These are phyloP conservation scores for Diaporthe sp. DNA, from an alignment of 2,329 filamentous ascomycete species.

Conservation along the genomic window DNA sequence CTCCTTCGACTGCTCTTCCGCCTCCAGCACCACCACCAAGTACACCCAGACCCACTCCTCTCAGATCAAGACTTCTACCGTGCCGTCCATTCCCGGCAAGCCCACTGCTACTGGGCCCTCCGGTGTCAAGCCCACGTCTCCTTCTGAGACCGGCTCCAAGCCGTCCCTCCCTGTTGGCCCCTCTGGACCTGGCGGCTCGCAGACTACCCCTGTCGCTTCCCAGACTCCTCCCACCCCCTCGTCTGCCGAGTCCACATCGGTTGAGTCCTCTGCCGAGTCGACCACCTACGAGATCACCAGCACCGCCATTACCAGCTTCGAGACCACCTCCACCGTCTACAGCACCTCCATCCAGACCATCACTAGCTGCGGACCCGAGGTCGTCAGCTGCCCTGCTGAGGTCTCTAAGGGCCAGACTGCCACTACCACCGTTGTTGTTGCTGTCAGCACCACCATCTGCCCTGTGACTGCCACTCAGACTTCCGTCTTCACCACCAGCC, in stretches of 20 bases:
- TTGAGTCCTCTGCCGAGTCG: constrained; percentile 32
- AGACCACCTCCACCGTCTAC: constrained; percentile 56
- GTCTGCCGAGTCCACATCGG: constrained; percentile 42
- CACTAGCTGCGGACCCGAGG: constrained; percentile 65
- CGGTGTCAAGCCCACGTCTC: constrained; percentile 33
- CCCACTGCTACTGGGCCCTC: constrained; percentile 20
- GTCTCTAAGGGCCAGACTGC: constrained; percentile 42
- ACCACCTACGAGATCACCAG: constrained; percentile 40
- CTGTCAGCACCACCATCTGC: constrained; percentile 72
- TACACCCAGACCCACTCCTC: constrained; percentile 43
- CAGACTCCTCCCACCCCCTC: constrained; percentile 32
- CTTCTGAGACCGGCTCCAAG: constrained; percentile 42
- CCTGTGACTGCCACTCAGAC: constrained; percentile 69
- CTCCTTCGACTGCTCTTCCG: constrained; percentile 77
- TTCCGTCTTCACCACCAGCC: constrained; percentile 48
- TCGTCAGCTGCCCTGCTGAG: constrained; percentile 51
- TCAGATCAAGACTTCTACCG: constrained; percentile 42
- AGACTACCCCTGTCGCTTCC: constrained; percentile 32
- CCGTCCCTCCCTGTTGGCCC: constrained; percentile 20
- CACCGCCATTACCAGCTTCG: constrained; percentile 42
- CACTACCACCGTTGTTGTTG: constrained; percentile 61
- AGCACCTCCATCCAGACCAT: constrained; percentile 64
- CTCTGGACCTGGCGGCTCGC: constrained; percentile 35
- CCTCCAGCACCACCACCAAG: constrained; percentile 45
- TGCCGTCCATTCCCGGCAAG: not conserved